Evolutionary conservation across 345 rosid genomes (phyloP).

Genomic region (Dipteronia sinensis): DNA sequence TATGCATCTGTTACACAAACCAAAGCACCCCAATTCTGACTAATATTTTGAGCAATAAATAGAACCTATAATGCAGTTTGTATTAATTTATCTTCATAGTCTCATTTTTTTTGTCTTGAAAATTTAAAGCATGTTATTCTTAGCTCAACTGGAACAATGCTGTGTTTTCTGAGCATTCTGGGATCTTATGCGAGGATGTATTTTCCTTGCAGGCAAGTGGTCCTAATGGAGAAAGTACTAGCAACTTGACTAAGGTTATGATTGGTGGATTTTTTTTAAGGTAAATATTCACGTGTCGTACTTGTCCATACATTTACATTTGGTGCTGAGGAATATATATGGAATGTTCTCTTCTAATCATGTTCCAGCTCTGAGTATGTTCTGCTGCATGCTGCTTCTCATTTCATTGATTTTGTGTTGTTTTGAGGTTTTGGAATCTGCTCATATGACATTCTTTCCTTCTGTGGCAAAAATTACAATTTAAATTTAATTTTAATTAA

Average conservation of each 20-base stretch:
- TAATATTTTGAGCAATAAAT: background rate
- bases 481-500: background rate
- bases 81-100: background rate
- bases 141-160: background rate
- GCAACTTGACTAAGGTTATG: slow-evolving; percentile 70
- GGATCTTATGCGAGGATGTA: slow-evolving; percentile 25
- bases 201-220: slow-evolving; percentile 77
- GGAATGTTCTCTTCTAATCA: background rate
- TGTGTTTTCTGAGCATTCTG: background rate
- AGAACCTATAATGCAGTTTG: slow-evolving; percentile 2
- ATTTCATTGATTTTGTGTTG: slow-evolving; percentile 6
- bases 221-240: slow-evolving; percentile 80
- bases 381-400: background rate
- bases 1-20: background rate
- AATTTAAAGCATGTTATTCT: background rate
- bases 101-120: slow-evolving; percentile 9
- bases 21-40: background rate
- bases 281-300: slow-evolving; percentile 35
- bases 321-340: slow-evolving; percentile 3
- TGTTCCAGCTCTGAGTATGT: slow-evolving; percentile 4
- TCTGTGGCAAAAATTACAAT: background rate
- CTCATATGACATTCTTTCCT: slow-evolving; percentile 9
- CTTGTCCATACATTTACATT: background rate
- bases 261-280: slow-evolving; percentile 88
- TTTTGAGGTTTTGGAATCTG: slow-evolving; percentile 11